A percentile compares a stretch with the other conserved stretches of the same genome.
phyloP scores from a whole-genome alignment of 2,329 filamentous ascomycete genomes.

The Beauveria medogensis region DNA sequence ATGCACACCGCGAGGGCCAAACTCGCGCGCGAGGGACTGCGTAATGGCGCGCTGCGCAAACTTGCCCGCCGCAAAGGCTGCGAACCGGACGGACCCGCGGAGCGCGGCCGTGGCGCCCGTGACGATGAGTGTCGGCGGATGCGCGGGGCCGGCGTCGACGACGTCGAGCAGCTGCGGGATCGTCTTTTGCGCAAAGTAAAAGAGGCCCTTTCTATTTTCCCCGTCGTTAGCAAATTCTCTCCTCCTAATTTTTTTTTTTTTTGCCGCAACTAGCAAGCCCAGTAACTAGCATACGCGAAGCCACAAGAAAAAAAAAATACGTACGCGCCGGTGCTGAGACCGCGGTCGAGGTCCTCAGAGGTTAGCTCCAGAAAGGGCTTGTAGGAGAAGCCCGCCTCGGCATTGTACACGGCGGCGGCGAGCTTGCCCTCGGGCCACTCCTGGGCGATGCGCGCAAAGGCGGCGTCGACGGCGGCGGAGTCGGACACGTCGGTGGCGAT shows the following conservation, averaged over 20 bases:
- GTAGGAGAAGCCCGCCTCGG: constrained; percentile 40
- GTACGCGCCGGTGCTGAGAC: constrained; percentile 41
- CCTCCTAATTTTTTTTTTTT: not conserved
- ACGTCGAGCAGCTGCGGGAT: constrained; percentile 64
- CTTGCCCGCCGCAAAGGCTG: constrained; percentile 69
- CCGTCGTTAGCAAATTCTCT: not conserved
- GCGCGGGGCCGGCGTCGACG: constrained; percentile 37
- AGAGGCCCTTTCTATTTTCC: constrained; percentile 52
- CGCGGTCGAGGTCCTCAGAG: constrained; percentile 39
- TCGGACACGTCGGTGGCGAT: constrained; percentile 47
- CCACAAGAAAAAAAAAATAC: constrained; percentile 18
- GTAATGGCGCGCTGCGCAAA: constrained; percentile 68
- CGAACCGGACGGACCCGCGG: constrained; percentile 61
- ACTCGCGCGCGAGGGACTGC: constrained; percentile 73
- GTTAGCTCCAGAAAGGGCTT: constrained; percentile 53
- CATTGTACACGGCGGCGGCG: constrained; percentile 65
- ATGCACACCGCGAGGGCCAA: constrained; percentile 76
- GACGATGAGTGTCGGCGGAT: constrained; percentile 75
- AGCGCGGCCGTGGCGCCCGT: constrained; percentile 80
- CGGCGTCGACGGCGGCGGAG: constrained; percentile 39
- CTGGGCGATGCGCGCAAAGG: constrained; percentile 54
- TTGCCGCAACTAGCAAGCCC: too few relatives aligned
- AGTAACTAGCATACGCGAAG: not conserved
- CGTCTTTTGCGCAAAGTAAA: constrained; percentile 64
- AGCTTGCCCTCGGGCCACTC: constrained; percentile 48